A percentile compares a stretch with the other conserved stretches of the same genome.
Conservation (phyloP, 495 filamentous ascomycete species). For the Tetracladium setigerum region DNA sequence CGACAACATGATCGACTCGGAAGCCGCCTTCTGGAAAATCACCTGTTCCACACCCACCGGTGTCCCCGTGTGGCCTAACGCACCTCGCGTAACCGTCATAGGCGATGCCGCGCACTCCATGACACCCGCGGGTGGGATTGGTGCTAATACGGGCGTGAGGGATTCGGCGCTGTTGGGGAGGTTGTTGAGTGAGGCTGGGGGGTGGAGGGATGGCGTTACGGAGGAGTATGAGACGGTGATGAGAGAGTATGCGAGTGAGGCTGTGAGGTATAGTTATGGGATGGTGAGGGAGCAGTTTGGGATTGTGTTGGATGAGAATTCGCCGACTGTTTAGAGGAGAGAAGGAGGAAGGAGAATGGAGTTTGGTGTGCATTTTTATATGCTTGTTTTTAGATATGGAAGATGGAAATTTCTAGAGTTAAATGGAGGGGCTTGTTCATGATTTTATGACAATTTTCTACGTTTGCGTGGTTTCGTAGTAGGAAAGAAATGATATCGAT, state of each 20-base stretch:
- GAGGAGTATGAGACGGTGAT: conserved; percentile 47
- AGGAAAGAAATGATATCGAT: too few relatives aligned
- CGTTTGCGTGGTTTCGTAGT: too few relatives aligned
- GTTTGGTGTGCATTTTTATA: too few relatives aligned
- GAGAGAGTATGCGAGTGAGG: conserved; percentile 46
- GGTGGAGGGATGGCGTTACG: conserved; percentile 33
- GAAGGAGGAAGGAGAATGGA: neutral
- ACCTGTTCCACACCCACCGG: conserved; percentile 44
- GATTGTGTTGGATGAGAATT: conserved; percentile 31
- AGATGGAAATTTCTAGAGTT: too few relatives aligned
- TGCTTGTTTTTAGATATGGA: too few relatives aligned
- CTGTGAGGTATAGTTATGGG: conserved; percentile 38
- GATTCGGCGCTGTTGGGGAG: conserved; percentile 42
- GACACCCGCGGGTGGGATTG: conserved; percentile 54
- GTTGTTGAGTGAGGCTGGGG: conserved; percentile 35
- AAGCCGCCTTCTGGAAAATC: conserved; percentile 50
- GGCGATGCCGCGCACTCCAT: conserved; percentile 55
- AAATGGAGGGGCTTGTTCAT: too few relatives aligned
- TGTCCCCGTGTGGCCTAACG: conserved; percentile 41
- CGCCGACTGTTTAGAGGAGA: conserved; percentile 17
- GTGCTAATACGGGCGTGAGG: conserved; percentile 49
- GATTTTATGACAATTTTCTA: too few relatives aligned
- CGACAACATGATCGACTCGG: conserved; percentile 39
- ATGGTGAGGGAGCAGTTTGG: conserved; percentile 31
- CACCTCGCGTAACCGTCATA: conserved; percentile 48